These are phyloP conservation scores for Encephalitozoon hellem DNA, from an alignment of 371 early-diverging fungal species.

Conservation along the genomic window DNA sequence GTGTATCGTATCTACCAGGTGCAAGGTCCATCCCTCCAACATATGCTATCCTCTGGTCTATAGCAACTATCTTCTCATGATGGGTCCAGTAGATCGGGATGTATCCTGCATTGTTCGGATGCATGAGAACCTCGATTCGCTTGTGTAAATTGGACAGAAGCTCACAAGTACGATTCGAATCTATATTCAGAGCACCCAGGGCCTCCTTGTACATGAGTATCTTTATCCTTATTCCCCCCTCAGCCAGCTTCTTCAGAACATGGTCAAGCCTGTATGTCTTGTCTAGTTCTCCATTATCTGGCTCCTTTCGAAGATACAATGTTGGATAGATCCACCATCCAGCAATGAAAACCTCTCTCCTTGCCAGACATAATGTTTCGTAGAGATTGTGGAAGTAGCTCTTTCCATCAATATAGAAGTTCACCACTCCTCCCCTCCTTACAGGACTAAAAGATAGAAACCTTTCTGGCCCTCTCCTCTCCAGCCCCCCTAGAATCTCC, in stretches of 20 bases:
- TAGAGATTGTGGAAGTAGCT: slow-evolving; percentile 72
- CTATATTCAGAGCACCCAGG: slow-evolving; percentile 68
- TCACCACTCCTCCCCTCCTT: slow-evolving; percentile 52
- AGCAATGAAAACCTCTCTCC: slow-evolving; percentile 69
- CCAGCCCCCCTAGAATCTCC: neutral
- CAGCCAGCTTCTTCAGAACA: slow-evolving; percentile 70
- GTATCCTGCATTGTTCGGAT: slow-evolving; percentile 63
- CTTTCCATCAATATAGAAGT: slow-evolving; percentile 71
- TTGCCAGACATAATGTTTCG: slow-evolving; percentile 69
- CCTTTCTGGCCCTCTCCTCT: neutral
- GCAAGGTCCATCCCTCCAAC: slow-evolving; percentile 81
- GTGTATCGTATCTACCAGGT: slow-evolving; percentile 76
- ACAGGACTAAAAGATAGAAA: neutral
- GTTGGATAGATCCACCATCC: slow-evolving; percentile 70
- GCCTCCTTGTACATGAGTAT: slow-evolving; percentile 79
- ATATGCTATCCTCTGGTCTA: slow-evolving; percentile 73
- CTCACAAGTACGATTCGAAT: slow-evolving; percentile 71
- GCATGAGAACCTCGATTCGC: slow-evolving; percentile 66
- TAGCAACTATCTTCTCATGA: slow-evolving; percentile 75
- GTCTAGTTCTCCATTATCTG: slow-evolving; percentile 62
- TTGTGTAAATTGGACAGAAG: slow-evolving; percentile 68
- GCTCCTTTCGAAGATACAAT: slow-evolving; percentile 69
- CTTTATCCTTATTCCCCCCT: slow-evolving; percentile 75
- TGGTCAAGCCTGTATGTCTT: slow-evolving; percentile 71
- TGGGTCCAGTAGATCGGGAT: slow-evolving; percentile 63